Evolutionary conservation across 805 yeast genomes (phyloP).

Genomic region (Saccharomycopsis javanensis): DNA sequence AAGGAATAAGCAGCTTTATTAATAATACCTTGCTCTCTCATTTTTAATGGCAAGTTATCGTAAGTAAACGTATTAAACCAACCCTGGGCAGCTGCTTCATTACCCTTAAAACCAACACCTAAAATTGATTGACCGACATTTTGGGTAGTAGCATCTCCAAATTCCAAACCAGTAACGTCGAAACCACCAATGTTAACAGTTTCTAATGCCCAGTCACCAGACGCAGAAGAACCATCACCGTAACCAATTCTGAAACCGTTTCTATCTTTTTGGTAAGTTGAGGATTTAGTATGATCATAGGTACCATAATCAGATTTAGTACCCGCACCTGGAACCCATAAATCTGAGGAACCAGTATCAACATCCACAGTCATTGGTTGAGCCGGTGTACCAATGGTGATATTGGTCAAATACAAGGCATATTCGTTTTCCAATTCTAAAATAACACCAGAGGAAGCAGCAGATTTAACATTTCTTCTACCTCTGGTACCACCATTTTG

Average conservation of each 20-base stretch:
- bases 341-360: conserved; percentile 42
- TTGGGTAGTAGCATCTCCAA: conserved; percentile 15
- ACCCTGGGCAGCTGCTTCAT: conserved; percentile 35
- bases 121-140: conserved; percentile 14
- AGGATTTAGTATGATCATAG: conserved; percentile 27
- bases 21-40: conserved; percentile 33
- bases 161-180: conserved; percentile 7
- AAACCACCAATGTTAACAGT: conserved; percentile 19
- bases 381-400: conserved; percentile 38
- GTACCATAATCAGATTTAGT: conserved; percentile 26
- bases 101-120: conserved; percentile 15
- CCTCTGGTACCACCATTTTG: not conserved
- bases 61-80: conserved; percentile 14
- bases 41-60: conserved; percentile 24
- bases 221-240: conserved; percentile 41
- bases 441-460: conserved; percentile 3
- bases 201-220: conserved; percentile 34
- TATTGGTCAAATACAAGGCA: conserved; percentile 36
- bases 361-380: conserved; percentile 33
- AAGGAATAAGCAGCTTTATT: conserved; percentile 36
- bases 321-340: conserved; percentile 34
- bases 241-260: conserved; percentile 34
- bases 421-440: conserved; percentile 28
- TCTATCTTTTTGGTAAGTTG: conserved; percentile 26
- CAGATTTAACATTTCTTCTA: not conserved